Evolutionary conservation across 352 stramenopile species (phyloP), one percentile per base, ranked within the genome.

Genomic region (Phytophthora colocasiae): DNA sequence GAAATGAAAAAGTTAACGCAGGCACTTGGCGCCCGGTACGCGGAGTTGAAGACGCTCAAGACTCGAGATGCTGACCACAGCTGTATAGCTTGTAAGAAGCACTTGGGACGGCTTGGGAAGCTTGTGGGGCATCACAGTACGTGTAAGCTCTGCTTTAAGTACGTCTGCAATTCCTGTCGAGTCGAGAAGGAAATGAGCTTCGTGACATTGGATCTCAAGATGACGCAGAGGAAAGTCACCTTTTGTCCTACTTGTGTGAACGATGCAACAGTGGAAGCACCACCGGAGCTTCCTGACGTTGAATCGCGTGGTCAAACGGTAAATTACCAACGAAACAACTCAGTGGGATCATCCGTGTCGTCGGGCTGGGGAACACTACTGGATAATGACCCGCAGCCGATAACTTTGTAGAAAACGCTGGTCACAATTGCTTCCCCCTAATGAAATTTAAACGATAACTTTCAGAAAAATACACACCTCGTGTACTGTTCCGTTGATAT

Each of bases 1-100:
- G 68, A 80, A 45, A 69, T 78, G 47, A 83, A 83, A 44, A 86
- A 83, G 51, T 58, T 86, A 61, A 75, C 66, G 1, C 53, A 69
- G 41, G 55, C 62, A 9, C 62, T 75, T 31, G 54, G 56, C 4
- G 52, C 63, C 19, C 62, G 62, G 6, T 69, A 66, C 22, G 59
- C 53, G 6, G 53, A 64, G 40, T 41, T 69, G 17, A 68, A 69
- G 34, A 60, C 36, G 15, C 49, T 54, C 2, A 71, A 71, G 14
- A 49, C 53, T 46, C 41, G 56, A 19, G 48, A 68, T 19, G 17
- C 32, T 6, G 62, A 71, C 19, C 32, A 71, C 19, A 57, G 45
- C 6, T 69, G 67, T 26, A 54, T 41, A 4, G 4, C 46, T 39
- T 73, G 66, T 36, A 63, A 55, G n/a, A 69, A 65, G 24, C 41